Base-by-base conservation (phyloP, 164 flowering plant species). In the Dillenia turbinata region DNA sequence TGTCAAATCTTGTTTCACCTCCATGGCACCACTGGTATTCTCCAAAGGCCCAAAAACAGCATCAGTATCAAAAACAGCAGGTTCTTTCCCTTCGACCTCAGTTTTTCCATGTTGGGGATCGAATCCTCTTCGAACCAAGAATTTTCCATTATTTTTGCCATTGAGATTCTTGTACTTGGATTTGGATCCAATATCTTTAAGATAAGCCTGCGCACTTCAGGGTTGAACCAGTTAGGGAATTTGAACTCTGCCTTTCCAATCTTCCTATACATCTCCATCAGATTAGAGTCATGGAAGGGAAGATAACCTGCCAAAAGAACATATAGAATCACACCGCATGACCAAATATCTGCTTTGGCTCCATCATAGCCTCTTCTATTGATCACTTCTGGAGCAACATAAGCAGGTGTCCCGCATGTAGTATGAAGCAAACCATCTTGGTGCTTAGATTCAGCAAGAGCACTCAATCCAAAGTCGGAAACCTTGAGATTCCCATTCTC, bases 321-420 rank as follows among this genome's bases (percentile, higher is more conserved):
- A 71, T 60, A 85, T 26, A 87, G 78, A 56, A 87, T 51, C 64
- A 87, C 92, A 54, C 92, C 89, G 68, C 92, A 87, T 10, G 92
- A 87, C 92, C 92, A 87, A 14, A 80, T 83, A 70, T 87, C 92
- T 60, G 92, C 88, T 78, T 85, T 87, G 8, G 71, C 61, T 9
- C 92, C 90, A 72, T 87, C 92, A 65, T 87, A 87, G 52, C 92
- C 92, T 67, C 66, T 83, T 60, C 84, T 74, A 56, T 57, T 75
- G 14, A 87, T 81, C 53, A 87, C 86, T 63, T 85, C 90, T 8
- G 90, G 92, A 54, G 92, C 90, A 54, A 87, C 92, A 62, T 87
- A 85, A 7, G 90, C 88, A 57, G 90, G 88, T 9, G 90, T 85
- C 33, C 90, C 88, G 60, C 90, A 85, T 14, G 86, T 77, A 15